Conservation (phyloP, 169 alveolate genomes). For the Besnoitia besnoiti region DNA sequence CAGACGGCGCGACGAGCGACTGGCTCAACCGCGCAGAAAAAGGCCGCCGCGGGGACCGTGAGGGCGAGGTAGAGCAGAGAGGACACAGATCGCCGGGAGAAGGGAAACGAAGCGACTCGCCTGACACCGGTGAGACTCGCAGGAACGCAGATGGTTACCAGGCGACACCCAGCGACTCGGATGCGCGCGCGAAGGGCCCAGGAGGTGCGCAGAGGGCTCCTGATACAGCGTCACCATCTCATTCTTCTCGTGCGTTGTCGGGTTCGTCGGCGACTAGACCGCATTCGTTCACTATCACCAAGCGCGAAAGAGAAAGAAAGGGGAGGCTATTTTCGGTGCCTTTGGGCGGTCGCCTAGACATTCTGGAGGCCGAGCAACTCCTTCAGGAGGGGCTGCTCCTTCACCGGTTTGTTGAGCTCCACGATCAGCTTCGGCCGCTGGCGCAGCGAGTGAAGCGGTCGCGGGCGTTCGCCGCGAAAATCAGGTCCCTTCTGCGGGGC, state of each 20-base stretch:
- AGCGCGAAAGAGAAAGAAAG: conserved; percentile 40
- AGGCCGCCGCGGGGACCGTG: too few species aligned
- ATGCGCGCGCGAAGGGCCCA: too few species aligned
- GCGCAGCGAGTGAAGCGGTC: conserved; percentile 63
- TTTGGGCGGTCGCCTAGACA: conserved; percentile 60
- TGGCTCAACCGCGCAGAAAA: too few species aligned
- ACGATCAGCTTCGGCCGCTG: conserved; percentile 64
- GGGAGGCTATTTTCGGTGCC: conserved; percentile 58
- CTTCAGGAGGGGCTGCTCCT: conserved; percentile 68
- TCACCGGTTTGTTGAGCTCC: conserved; percentile 61
- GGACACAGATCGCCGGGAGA: too few species aligned
- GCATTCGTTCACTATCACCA: background rate
- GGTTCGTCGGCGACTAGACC: background rate
- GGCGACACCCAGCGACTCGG: too few species aligned
- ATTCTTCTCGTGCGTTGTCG: background rate
- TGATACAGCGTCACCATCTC: too few species aligned
- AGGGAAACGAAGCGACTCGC: too few species aligned
- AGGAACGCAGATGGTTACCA: too few species aligned
- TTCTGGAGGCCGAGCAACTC: conserved; percentile 64
- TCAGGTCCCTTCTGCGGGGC: conserved; percentile 4
- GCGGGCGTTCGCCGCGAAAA: conserved; percentile 53
- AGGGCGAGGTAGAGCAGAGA: too few species aligned
- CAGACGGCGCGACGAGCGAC: too few species aligned
- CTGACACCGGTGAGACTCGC: too few species aligned
- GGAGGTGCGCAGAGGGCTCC: too few species aligned